These are phyloP conservation scores for Malus hybrid DNA, from an alignment of 331 rosid species.

Conservation along the genomic window DNA sequence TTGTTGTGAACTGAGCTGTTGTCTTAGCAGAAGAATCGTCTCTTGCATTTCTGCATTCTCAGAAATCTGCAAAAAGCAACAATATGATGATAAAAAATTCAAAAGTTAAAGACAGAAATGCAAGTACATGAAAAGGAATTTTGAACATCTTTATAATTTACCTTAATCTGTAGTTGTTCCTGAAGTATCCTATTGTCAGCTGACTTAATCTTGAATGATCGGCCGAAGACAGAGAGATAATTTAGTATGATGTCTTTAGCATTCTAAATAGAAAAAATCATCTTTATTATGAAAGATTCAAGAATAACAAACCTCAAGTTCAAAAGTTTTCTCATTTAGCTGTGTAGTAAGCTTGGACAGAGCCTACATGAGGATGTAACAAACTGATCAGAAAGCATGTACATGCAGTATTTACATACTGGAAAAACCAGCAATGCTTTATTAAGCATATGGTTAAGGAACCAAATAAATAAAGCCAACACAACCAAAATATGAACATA, in stretches of 20 bases:
- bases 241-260: conserved; percentile 15
- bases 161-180: conserved; percentile 79
- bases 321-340: conserved; percentile 68
- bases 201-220: conserved; percentile 60
- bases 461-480: background rate
- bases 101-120: conserved; percentile 1
- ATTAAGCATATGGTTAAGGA: background rate
- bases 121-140: conserved; percentile 8
- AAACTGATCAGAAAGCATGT: conserved; percentile 13
- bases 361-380: conserved; percentile 39
- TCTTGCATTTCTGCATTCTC: conserved; percentile 74
- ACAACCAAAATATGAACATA: background rate
- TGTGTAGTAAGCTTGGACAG: conserved; percentile 61
- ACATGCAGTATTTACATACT: background rate
- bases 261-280: background rate
- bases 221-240: conserved; percentile 20
- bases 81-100: background rate
- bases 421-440: background rate
- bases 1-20: conserved; percentile 34
- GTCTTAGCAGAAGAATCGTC: conserved; percentile 57
- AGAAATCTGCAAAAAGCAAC: conserved; percentile 32
- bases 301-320: conserved; percentile 70
- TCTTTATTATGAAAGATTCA: conserved; percentile 14
- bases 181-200: conserved; percentile 90
- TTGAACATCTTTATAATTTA: conserved; percentile 15